A percentile compares a stretch with the other conserved stretches of the same genome.
phyloP scores from a whole-genome alignment of 495 filamentous ascomycete species.

The Halenospora varia region DNA sequence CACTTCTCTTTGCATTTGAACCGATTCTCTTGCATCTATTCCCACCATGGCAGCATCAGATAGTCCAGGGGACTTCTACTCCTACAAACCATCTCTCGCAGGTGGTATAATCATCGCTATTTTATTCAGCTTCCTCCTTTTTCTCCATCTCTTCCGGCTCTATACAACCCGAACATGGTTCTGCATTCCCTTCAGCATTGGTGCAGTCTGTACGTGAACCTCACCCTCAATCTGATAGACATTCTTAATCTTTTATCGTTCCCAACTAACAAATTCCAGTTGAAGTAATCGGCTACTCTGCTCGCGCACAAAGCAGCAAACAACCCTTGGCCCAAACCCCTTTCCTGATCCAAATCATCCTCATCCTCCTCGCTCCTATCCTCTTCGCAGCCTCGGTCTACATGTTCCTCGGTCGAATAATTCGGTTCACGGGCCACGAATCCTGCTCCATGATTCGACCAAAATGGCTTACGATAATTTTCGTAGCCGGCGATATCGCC shows the following conservation, averaged over 20 bases:
- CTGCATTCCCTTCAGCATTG: constrained; percentile 52
- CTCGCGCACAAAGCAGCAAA: constrained; percentile 30
- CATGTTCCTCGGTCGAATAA: constrained; percentile 46
- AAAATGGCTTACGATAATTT: constrained; percentile 37
- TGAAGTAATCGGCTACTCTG: constrained; percentile 40
- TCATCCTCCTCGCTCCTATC: constrained; percentile 44
- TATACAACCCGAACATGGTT: constrained; percentile 45
- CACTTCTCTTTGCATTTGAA: too few species aligned
- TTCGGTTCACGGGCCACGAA: constrained; percentile 36
- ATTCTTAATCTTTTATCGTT: too few species aligned
- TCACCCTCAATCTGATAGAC: constrained; percentile 19
- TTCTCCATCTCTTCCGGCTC: constrained; percentile 43
- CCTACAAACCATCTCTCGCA: too few species aligned
- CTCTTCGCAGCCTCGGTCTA: constrained; percentile 49
- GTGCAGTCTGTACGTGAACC: constrained; percentile 41
- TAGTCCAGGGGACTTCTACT: too few species aligned
- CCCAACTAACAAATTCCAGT: constrained; percentile 21
- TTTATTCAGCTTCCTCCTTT: too few species aligned
- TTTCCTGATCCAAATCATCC: constrained; percentile 41
- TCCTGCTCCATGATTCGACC: constrained; percentile 27
- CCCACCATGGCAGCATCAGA: too few species aligned
- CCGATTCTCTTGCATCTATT: too few species aligned
- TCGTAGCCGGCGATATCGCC: constrained; percentile 38
- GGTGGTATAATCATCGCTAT: too few species aligned
- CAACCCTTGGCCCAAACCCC: constrained; percentile 32